Evolutionary conservation across 441 rosid species (phyloP), one percentile per base, ranked within the genome.

Genomic region (Pelargonium myrrhifolium): DNA sequence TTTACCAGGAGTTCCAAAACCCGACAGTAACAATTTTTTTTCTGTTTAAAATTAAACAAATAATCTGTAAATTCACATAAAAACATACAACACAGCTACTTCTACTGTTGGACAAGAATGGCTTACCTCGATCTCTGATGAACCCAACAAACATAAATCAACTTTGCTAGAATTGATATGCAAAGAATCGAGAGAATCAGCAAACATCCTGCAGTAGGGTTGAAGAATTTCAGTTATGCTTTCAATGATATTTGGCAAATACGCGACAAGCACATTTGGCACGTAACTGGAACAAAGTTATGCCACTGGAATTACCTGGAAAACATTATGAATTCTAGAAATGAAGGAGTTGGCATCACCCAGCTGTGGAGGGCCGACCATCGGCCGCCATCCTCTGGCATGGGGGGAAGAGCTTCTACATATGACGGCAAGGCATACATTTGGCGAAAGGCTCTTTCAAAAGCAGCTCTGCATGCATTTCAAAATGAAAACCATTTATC

Each of bases 331-430:
- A 89, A 95, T 78, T 95, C 97, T 60, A 95, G 81, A 77, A 90
- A 92, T 64, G 97, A 92, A 71, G 97, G 86, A 62, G 99, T 95
- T 68, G 96, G 99, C 98, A 95, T 92, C 77, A 87, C 95, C 99
- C 99, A 95, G 72, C 96, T 80, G 75, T 95, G 96, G 72, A 92
- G 85, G 65, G 95, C 77, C 71, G 98, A 92, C 99, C 99, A 92
- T 73, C 79, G 79, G 75, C 89, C 85, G 72, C 92, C 90, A 80
- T 88, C 99, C 72, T 82, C 87, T 42, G 97, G 98, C 99, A 92
- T 95, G 61, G 97, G 97, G 12, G 97, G 98, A 75, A 87, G 97
- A 79, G 83, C 92, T 75, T 86, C 93, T 31, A 82, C 40, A 75
- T 85, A 72, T 70, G 86, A 74, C 64, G 96, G 98, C 71, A 95